Base-by-base conservation (phyloP, 352 stramenopile species). In the Thraustochytrium striatum region DNA sequence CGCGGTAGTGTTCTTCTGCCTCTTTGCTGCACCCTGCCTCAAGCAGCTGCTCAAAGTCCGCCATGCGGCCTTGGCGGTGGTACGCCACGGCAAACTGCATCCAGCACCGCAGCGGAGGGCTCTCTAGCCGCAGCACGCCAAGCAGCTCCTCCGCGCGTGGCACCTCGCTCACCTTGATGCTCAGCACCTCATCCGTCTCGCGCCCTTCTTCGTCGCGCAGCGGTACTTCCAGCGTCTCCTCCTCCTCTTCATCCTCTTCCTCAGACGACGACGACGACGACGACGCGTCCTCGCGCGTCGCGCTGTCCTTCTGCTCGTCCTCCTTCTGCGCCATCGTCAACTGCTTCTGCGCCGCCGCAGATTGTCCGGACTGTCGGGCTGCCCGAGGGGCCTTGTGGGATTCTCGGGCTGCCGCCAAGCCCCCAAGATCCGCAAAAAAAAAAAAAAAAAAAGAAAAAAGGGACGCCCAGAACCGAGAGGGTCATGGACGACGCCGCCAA, bases 101-200 rank as follows among this genome's bases (percentile, higher is more conserved):
- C 65, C 65, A 75, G 19, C 65, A 9, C 41, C 61, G 65, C 43
- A 75, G 65, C 43, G 44, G 41, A 3, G 65, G 30, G 32, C 39
- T 16, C 65, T 75, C 65, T 11, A 16, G 41, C 21, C 30, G 30
- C 21, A 75, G 52, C 43, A 75, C 44, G n/a, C 32, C 32, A 39
- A 75, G 65, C 44, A 75, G 44, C 35, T 16, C 65, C 1, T 75
- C 52, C 32, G 44, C 52, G 9, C 30, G 44, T 25, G 65, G 65
- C 21, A 75, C 33, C 19, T 58, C 52, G 50, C 32, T 41, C 65
- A 75, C 44, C 1, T 39, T 39, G n/a, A 75, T 43, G 16, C n/a
- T 62, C 7, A 75, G 30, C 21, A 75, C 65, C 65, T 75, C 32
- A 13, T 75, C 65, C 16, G 44, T 75, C 65, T 75, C 65, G 39